Evolutionary conservation across 306 rosid species (phyloP).

Genomic region (Fragaria nilgerrensis): DNA sequence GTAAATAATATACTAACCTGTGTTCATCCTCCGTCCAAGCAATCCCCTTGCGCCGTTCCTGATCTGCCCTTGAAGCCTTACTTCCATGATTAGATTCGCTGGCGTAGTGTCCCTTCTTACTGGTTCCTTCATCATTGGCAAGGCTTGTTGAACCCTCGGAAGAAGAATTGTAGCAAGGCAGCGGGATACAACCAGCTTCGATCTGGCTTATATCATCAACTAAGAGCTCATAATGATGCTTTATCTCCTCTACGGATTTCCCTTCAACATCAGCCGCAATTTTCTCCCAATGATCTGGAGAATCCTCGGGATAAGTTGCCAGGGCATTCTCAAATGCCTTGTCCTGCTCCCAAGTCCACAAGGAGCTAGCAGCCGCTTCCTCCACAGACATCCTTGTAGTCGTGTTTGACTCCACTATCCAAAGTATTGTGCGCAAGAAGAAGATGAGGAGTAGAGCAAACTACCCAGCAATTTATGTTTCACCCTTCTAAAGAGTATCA

Average conservation of each 20-base stretch:
- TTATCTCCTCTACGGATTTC: constrained; percentile 73
- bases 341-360: constrained; percentile 88
- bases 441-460: constrained; percentile 31
- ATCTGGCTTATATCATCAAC: constrained; percentile 74
- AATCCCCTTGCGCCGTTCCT: constrained; percentile 95
- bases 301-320: constrained; percentile 69
- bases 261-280: constrained; percentile 78
- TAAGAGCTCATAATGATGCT: constrained; percentile 74
- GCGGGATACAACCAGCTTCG: constrained; percentile 83
- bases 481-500: constrained; percentile 29
- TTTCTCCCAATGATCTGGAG: constrained; percentile 85
- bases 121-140: constrained; percentile 71
- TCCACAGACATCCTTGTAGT: constrained; percentile 57
- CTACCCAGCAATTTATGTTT: constrained; percentile 34
- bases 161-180: constrained; percentile 79
- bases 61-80: constrained; percentile 84
- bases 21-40: constrained; percentile 99
- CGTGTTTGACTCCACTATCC: constrained; percentile 23
- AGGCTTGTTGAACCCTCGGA: constrained; percentile 72
- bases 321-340: constrained; percentile 89
- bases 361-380: constrained; percentile 63
- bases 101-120: constrained; percentile 55
- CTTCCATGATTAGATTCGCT: constrained; percentile 75
- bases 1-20: constrained; percentile 52
- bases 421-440: constrained; percentile 30